Conservation (phyloP, 1,284 basidiomycete genomes). For the Thecaphora frezii region DNA sequence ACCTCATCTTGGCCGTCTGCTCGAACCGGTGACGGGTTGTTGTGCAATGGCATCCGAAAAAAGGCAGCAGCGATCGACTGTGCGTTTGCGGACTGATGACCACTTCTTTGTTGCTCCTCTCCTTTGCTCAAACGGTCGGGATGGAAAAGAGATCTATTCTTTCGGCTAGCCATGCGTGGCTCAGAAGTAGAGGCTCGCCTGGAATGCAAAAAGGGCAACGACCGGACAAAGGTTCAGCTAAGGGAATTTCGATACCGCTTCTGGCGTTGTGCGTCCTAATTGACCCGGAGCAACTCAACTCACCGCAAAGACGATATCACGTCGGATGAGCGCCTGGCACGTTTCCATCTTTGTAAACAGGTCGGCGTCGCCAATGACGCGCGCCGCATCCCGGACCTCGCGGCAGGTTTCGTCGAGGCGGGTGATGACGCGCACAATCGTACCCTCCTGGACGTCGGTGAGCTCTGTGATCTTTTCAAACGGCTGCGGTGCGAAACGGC, state of each 20-base stretch:
- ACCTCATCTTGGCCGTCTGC: slow-evolving; percentile 50
- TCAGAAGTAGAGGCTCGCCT: slow-evolving; percentile 1
- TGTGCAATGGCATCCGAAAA: no score
- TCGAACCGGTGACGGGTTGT: no score
- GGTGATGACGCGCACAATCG: slow-evolving; percentile 93
- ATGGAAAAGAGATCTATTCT: no score
- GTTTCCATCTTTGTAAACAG: slow-evolving; percentile 98
- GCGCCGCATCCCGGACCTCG: slow-evolving; percentile 92
- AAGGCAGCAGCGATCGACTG: no score
- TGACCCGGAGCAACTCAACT: not conserved
- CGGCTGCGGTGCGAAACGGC: slow-evolving; percentile 65
- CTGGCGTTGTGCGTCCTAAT: no score
- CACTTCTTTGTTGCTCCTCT: no score
- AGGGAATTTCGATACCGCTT: no score
- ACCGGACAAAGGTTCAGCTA: no score
- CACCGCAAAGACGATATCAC: slow-evolving; percentile 56
- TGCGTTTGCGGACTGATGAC: no score
- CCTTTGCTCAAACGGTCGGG: no score
- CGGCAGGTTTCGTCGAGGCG: slow-evolving; percentile 94
- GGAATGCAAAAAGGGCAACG: not conserved
- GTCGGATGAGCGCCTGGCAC: slow-evolving; percentile 79
- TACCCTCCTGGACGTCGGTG: slow-evolving; percentile 95
- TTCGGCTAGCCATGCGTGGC: no score
- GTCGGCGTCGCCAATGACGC: slow-evolving; percentile 93
- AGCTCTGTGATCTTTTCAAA: slow-evolving; percentile 90